Evolutionary conservation across 2,329 filamentous ascomycete genomes (phyloP).

Genomic region (Hymenoscyphus repandus): DNA sequence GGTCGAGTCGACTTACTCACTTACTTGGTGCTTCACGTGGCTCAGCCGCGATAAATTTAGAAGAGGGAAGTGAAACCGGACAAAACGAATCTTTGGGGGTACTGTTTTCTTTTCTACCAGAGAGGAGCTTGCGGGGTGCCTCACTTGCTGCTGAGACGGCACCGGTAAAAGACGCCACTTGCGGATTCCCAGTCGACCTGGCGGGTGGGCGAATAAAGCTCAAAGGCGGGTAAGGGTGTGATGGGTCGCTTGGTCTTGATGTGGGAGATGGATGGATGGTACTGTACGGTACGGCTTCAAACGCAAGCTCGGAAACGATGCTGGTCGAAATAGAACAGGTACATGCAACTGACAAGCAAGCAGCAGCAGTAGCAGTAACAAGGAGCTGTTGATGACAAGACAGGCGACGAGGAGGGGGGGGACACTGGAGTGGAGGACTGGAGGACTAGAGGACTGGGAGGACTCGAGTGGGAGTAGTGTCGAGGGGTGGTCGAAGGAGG

Average conservation of each 20-base stretch:
- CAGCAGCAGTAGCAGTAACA: constrained; percentile 1
- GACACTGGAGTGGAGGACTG: too few relatives aligned
- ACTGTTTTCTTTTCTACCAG: constrained; percentile 6
- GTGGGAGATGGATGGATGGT: neutral
- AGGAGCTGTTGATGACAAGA: neutral
- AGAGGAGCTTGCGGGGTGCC: neutral
- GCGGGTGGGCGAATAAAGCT: neutral
- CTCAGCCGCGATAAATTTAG: constrained; percentile 24
- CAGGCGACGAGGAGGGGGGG: too few relatives aligned
- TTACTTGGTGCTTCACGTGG: constrained; percentile 20
- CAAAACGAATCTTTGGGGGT: constrained; percentile 7
- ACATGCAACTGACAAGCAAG: neutral
- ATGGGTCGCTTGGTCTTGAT: neutral
- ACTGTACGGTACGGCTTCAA: neutral
- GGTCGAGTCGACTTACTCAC: constrained; percentile 1
- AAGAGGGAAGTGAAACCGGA: constrained; percentile 12
- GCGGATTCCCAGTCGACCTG: neutral
- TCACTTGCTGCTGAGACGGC: neutral
- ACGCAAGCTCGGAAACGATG: neutral
- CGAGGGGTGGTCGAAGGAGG: neutral
- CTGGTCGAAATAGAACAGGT: neutral
- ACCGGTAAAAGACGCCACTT: constrained; percentile 2
- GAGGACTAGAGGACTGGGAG: too few relatives aligned
- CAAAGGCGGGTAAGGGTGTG: constrained; percentile 1
- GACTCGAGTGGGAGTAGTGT: too few relatives aligned